phyloP scores from a whole-genome alignment of 805 yeast species.

The Cyberlindnera maclurae region DNA sequence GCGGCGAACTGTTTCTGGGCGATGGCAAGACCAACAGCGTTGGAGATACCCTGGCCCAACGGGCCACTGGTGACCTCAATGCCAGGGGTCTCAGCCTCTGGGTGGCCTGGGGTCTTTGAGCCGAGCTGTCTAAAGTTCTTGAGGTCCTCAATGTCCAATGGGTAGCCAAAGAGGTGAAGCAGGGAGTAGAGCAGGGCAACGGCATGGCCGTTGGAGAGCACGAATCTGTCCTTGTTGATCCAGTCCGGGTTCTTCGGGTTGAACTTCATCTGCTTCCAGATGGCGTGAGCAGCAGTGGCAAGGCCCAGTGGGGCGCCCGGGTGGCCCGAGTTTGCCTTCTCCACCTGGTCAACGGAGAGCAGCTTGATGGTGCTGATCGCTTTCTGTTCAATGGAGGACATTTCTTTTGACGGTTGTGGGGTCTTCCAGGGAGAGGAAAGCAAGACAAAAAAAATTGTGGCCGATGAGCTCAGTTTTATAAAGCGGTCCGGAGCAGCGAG shows the following conservation, averaged over 20 bases:
- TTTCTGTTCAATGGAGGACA: constrained; percentile 47
- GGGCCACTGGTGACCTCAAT: constrained; percentile 98
- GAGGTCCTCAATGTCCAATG: constrained; percentile 74
- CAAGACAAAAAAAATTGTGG: background rate
- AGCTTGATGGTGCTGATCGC: constrained; percentile 86
- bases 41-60: constrained; percentile 94
- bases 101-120: constrained; percentile 97
- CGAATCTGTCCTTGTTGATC: constrained; percentile 94
- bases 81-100: constrained; percentile 88
- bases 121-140: constrained; percentile 83
- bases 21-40: constrained; percentile 94
- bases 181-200: constrained; percentile 82
- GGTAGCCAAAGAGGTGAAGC: constrained; percentile 82
- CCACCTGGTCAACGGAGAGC: constrained; percentile 80
- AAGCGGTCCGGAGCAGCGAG: constrained; percentile 1
- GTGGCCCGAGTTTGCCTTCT: constrained; percentile 91
- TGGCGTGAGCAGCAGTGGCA: constrained; percentile 90
- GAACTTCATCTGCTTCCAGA: constrained; percentile 74
- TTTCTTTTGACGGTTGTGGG: background rate
- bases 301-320: constrained; percentile 99
- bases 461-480: background rate
- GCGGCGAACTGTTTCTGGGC: constrained; percentile 93
- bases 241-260: constrained; percentile 89
- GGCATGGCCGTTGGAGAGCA: constrained; percentile 94
- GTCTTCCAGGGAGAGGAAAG: background rate